Conservation (phyloP, 2,329 filamentous ascomycete genomes). For the Pseudocercospora fijiensis region DNA sequence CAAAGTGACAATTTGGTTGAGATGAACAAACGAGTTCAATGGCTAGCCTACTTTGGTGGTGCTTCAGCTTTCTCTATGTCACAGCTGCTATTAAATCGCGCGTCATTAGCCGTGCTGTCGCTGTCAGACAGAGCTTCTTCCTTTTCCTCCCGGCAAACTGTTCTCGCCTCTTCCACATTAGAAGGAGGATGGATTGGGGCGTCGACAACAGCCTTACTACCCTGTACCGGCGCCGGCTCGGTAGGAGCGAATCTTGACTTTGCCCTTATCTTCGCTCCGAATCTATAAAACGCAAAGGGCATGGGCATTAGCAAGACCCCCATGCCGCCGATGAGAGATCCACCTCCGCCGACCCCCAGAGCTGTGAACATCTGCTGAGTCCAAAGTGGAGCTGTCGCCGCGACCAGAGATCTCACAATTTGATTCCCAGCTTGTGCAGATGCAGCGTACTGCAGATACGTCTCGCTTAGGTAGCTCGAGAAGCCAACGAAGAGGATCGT, state of each 20-base stretch:
- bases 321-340: conserved; percentile 49
- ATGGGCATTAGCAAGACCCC: conserved; percentile 36
- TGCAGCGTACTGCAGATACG: conserved; percentile 45
- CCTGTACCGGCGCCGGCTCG: not conserved
- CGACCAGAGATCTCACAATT: conserved; percentile 19
- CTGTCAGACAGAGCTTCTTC: conserved; percentile 12
- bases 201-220: not conserved
- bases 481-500: conserved; percentile 54
- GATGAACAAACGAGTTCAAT: no score
- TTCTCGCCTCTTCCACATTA: not conserved
- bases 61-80: conserved; percentile 7
- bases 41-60: not conserved
- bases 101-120: not conserved
- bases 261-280: conserved; percentile 14
- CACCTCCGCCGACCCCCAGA: conserved; percentile 36
- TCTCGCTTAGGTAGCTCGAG: conserved; percentile 57
- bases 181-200: not conserved
- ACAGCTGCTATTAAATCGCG: conserved; percentile 6
- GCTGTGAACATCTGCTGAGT: conserved; percentile 38
- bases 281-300: conserved; percentile 26
- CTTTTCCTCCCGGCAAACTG: conserved; percentile 12
- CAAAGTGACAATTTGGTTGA: no score
- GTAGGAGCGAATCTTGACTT: conserved; percentile 17
- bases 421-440: conserved; percentile 32
- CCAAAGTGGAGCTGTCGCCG: conserved; percentile 35